Evolutionary conservation across 805 yeast genomes (phyloP).

Genomic region (Naumovozyma baii): DNA sequence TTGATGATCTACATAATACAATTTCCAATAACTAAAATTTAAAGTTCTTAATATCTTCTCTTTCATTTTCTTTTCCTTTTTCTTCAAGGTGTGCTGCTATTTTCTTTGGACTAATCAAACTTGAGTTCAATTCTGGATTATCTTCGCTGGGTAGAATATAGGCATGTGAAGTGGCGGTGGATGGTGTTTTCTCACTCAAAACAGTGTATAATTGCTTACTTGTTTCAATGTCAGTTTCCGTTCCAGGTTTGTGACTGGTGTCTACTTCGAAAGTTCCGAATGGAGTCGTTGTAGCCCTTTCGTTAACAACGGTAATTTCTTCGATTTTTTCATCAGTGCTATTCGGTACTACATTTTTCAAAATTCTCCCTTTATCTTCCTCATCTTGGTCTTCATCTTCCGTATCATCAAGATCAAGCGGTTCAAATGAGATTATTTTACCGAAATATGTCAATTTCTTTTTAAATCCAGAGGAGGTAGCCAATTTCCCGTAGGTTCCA

Average conservation of each 20-base stretch:
- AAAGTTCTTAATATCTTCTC: slow-evolving; percentile 12
- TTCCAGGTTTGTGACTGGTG: neutral
- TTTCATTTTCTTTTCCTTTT: neutral
- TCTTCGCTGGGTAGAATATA: neutral
- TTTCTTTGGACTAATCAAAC: too few species aligned
- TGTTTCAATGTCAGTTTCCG: neutral
- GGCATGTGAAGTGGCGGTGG: neutral
- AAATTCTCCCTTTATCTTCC: slow-evolving; percentile 5
- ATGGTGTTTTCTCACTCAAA: slow-evolving; percentile 7
- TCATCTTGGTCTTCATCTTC: slow-evolving; percentile 13
- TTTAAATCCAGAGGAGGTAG: slow-evolving; percentile 4
- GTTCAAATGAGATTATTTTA: slow-evolving; percentile 22
- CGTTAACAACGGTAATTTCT: neutral
- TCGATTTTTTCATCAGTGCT: neutral
- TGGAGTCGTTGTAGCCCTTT: neutral
- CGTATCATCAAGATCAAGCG: slow-evolving; percentile 9
- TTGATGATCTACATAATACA: too few species aligned
- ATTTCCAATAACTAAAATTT: slow-evolving; percentile 11
- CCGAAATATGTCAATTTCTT: slow-evolving; percentile 19
- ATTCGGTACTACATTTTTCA: neutral
- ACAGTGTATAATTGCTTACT: slow-evolving; percentile 15
- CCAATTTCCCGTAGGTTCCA: slow-evolving; percentile 26
- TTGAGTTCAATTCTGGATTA: too few species aligned
- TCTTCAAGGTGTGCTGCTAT: too few species aligned
- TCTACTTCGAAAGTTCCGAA: neutral